Evolutionary conservation across 23 red algal genomes (phyloP).

Genomic region (Gracilaria caudata): DNA sequence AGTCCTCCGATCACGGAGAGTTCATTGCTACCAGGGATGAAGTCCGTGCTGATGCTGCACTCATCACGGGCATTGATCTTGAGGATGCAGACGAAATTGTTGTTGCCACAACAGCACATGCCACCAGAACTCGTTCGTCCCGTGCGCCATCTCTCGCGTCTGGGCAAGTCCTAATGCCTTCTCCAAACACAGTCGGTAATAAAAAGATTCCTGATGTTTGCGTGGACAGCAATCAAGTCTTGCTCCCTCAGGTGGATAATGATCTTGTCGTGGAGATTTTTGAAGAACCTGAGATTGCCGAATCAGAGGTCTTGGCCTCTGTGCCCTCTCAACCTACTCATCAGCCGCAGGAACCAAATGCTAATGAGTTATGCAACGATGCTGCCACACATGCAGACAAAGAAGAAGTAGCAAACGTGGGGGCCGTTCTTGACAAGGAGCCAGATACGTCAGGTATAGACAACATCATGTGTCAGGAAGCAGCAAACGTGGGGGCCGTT

Average conservation of each 20-base stretch:
- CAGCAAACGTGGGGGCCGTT: background rate
- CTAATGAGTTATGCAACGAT: background rate
- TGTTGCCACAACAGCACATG: constrained; percentile 25
- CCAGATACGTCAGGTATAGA: background rate
- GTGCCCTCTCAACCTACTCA: background rate
- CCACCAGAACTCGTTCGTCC: background rate
- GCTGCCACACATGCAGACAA: background rate
- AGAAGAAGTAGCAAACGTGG: background rate
- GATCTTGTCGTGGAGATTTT: background rate
- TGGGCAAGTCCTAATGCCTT: background rate
- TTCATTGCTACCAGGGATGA: background rate
- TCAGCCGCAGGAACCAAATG: background rate
- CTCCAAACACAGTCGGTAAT: background rate
- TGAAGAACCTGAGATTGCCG: background rate
- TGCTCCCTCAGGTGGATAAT: background rate
- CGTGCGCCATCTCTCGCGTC: background rate
- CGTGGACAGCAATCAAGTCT: background rate
- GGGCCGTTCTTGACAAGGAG: background rate
- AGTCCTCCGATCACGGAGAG: background rate
- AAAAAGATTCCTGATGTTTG: background rate
- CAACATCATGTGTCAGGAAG: too few species aligned
- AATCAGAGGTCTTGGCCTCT: background rate
- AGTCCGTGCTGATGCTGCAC: background rate
- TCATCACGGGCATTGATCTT: constrained; percentile 5
- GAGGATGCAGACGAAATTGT: constrained; percentile 3